These are phyloP conservation scores for Fagopyrum tataricum DNA, from an alignment of 148 eudicot species.

Conservation along the genomic window DNA sequence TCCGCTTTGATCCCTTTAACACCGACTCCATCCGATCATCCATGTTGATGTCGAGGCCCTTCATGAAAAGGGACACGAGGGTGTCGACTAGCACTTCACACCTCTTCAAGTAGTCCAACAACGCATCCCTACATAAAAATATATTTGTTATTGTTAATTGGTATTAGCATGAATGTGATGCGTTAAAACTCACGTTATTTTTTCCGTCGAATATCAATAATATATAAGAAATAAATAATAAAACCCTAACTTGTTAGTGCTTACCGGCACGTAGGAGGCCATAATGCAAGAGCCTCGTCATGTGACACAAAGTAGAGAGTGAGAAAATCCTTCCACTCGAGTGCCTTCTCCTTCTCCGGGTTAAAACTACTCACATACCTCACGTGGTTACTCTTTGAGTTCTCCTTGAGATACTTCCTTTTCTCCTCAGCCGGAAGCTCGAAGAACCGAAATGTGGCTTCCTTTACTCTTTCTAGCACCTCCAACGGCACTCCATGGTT, in stretches of 20 bases:
- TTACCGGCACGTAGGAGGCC: constrained; percentile 31
- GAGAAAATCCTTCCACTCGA: constrained; percentile 58
- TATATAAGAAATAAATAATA: too few relatives aligned
- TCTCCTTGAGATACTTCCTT: constrained; percentile 32
- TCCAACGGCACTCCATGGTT: constrained; percentile 41
- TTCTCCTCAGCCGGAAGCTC: constrained; percentile 35
- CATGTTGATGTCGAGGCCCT: constrained; percentile 23
- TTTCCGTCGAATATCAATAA: too few relatives aligned
- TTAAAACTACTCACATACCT: constrained; percentile 38
- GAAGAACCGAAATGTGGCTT: constrained; percentile 32
- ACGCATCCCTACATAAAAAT: constrained; percentile 27
- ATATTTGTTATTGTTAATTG: too few relatives aligned
- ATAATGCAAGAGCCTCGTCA: constrained; percentile 36
- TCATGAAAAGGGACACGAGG: constrained; percentile 25
- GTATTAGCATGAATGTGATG: not conserved
- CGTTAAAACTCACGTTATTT: not conserved
- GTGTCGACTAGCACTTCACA: constrained; percentile 26
- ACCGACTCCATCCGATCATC: constrained; percentile 24
- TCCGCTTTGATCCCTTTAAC: constrained; percentile 34
- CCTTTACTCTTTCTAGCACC: constrained; percentile 33
- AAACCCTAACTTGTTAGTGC: too few relatives aligned
- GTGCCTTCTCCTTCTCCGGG: constrained; percentile 39
- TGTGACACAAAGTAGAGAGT: constrained; percentile 51
- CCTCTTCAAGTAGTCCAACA: constrained; percentile 32
- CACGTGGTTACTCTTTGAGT: constrained; percentile 37